phyloP scores from a whole-genome alignment of 768 basidiomycete species.

The Suillus subluteus region DNA sequence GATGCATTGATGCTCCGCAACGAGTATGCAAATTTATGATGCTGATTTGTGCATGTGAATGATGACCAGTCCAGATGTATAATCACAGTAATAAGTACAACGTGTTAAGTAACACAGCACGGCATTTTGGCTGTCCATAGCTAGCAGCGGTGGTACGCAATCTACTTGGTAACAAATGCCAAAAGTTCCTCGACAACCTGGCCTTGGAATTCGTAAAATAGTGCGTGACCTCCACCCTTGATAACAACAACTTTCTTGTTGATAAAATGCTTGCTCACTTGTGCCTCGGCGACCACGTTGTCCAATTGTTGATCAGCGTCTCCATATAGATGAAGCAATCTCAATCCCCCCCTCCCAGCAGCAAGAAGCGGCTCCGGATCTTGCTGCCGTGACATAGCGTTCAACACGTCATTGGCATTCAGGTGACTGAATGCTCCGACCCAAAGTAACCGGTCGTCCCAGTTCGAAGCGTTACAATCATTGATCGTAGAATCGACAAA shows the following conservation, averaged over 20 bases:
- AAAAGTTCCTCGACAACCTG: background rate
- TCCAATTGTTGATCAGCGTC: background rate
- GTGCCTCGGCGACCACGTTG: background rate
- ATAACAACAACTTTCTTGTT: background rate
- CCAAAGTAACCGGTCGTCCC: background rate
- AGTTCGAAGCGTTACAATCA: background rate
- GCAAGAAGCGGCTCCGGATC: background rate
- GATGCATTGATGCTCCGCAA: too few relatives aligned
- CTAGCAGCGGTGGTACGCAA: background rate
- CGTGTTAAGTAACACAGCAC: background rate
- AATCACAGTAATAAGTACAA: too few relatives aligned
- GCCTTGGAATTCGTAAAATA: conserved; percentile 3
- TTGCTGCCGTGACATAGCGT: background rate
- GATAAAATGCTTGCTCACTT: background rate
- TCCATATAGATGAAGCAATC: background rate
- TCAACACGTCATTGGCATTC: background rate
- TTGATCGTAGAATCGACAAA: background rate
- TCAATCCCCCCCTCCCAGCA: background rate
- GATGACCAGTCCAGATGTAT: too few relatives aligned
- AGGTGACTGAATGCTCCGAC: background rate
- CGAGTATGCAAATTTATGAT: too few relatives aligned
- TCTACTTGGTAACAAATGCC: background rate
- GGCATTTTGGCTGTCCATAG: background rate
- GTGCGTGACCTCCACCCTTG: background rate
- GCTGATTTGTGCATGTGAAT: too few relatives aligned